phyloP scores from a whole-genome alignment of 345 rosid genomes.

The Camelina sativa region DNA sequence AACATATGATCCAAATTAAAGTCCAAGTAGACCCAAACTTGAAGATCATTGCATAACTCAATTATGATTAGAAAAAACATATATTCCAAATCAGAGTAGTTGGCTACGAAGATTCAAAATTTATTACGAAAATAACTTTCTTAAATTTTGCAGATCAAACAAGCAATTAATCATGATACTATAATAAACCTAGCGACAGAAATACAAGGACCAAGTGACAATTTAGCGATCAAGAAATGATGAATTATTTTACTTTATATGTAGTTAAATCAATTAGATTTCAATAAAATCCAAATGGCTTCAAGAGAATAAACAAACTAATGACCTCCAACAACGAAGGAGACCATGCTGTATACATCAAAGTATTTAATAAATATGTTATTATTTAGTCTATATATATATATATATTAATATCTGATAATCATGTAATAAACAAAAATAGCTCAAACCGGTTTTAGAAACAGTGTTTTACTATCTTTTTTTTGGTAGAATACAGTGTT shows the following conservation, averaged over 20 bases:
- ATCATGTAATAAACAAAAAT: slow-evolving; percentile 1
- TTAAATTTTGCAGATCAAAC: slow-evolving; percentile 1
- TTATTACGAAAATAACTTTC: not conserved
- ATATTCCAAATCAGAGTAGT: not conserved
- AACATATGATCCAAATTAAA: not conserved
- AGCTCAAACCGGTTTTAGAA: not conserved
- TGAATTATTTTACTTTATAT: not conserved
- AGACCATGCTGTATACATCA: not conserved
- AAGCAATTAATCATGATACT: slow-evolving; percentile 1
- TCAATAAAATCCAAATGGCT: slow-evolving; percentile 15
- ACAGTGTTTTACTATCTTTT: not conserved
- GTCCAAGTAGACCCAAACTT: slow-evolving; percentile 24
- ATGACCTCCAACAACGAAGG: slow-evolving; percentile 18
- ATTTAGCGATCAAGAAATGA: slow-evolving; percentile 10
- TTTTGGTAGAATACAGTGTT: not conserved
- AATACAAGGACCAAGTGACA: slow-evolving; percentile 1
- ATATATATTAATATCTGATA: not conserved
- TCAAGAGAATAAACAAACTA: not conserved
- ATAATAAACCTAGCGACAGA: slow-evolving; percentile 17
- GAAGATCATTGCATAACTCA: slow-evolving; percentile 28
- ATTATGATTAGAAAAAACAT: slow-evolving; percentile 27
- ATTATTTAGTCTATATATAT: not conserved
- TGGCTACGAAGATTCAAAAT: not conserved
- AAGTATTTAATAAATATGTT: too few relatives aligned
- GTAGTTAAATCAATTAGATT: not conserved